A percentile compares a stretch with the other conserved stretches of the same genome.
These are phyloP conservation scores for Viola pubescens DNA, from an alignment of 441 rosid genomes.

Conservation along the genomic window DNA sequence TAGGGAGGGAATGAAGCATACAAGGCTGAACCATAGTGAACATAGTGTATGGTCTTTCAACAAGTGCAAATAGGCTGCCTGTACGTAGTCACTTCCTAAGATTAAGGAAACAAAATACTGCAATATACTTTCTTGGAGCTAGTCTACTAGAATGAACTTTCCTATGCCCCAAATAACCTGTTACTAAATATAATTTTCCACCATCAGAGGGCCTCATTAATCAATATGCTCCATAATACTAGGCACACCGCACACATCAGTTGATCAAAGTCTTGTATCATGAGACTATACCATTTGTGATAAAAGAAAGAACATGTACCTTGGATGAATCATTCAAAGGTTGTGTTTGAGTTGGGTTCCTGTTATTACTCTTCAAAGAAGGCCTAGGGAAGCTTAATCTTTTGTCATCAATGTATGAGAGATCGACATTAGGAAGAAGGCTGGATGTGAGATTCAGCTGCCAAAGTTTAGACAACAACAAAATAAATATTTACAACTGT, in stretches of 20 bases:
- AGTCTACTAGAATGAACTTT: too few species aligned
- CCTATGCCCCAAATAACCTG: too few species aligned
- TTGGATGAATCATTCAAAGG: slow-evolving; percentile 35
- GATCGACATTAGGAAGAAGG: slow-evolving; percentile 42
- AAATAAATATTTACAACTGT: slow-evolving; percentile 10
- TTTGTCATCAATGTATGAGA: slow-evolving; percentile 34
- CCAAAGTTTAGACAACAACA: slow-evolving; percentile 18
- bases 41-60: too few species aligned
- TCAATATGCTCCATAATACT: too few species aligned
- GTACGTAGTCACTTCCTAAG: too few species aligned
- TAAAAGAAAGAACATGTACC: slow-evolving; percentile 34
- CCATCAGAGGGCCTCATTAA: too few species aligned
- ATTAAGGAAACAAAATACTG: too few species aligned
- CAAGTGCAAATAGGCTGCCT: too few species aligned
- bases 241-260: too few species aligned
- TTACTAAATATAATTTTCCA: too few species aligned
- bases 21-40: not conserved
- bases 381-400: slow-evolving; percentile 27
- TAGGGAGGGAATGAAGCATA: not conserved
- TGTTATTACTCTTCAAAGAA: slow-evolving; percentile 15
- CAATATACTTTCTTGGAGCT: too few species aligned
- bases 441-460: slow-evolving; percentile 65
- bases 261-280: too few species aligned
- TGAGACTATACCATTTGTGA: not conserved
- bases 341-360: slow-evolving; percentile 19